Evolutionary conservation across 2,329 filamentous ascomycete genomes (phyloP), one percentile per base, ranked within the genome.

Genomic region (Trichoderma endophyticum): DNA sequence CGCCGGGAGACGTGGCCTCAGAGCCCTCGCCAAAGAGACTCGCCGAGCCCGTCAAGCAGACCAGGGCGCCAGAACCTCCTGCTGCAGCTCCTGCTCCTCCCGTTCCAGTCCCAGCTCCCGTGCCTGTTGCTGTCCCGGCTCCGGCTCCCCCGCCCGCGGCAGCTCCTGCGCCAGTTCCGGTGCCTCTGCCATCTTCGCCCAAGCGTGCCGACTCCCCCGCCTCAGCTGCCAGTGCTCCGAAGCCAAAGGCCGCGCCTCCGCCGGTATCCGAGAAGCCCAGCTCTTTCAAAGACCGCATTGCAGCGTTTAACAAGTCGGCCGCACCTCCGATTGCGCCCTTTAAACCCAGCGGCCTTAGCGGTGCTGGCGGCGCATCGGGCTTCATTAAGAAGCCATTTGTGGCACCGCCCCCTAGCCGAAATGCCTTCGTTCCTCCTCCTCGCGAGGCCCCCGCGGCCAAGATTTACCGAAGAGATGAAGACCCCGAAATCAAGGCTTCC

Each of bases 381-480:
- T 98, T 98, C 79, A 91, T 99, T 82, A 98, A 95, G 86, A 98
- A 98, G 82, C 94, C 95, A 0, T 99, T 98, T 78, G 95, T 99
- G 71, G 93, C 96, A 4, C 94, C 96, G 66, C 96, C 96, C 21
- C 96, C 96, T 0, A 97, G 94, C 81, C 92, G 94, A 76, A 92
- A 98, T 83, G 92, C 95, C 28, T 99, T 93, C 78, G 88, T 99
- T 11, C 93, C 96, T 28, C 91, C 93, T 4, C 86, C 88, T 34
- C 89, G 91, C 26, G 92, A 96, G 74, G 83, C 87, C 18, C 90
- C 92, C 1, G 87, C 91, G 6, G 87, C 91, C 62, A 97, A 92
- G 83, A 81, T 94, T 26, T 97, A 98, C 79, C 89, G 91, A 70
- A 89, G 96, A 61, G 95, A 98, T 8, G 95, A 98, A 80, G 95